Percentiles rank a stretch among this genome's conserved stretches.
phyloP scores from a whole-genome alignment of 2,329 filamentous ascomycete genomes.

The Phyllosticta capitalensis region DNA sequence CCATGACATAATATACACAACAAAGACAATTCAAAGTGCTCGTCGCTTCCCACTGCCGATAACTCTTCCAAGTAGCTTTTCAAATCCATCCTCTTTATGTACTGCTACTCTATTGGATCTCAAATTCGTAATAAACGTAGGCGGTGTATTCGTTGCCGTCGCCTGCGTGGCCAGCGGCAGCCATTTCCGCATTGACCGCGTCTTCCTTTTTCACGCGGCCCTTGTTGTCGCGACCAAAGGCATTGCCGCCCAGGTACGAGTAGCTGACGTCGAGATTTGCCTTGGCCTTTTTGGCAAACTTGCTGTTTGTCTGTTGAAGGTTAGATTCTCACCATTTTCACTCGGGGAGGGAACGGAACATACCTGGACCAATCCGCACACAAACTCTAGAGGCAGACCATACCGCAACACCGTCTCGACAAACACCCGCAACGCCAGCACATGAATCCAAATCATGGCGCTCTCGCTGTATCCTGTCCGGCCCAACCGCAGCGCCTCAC shows the following conservation, averaged over 20 bases:
- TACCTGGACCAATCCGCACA: conserved; percentile 78
- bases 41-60: neutral
- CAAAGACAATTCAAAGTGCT: neutral
- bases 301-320: conserved; percentile 60
- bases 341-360: conserved; percentile 19
- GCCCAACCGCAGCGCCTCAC: conserved; percentile 77
- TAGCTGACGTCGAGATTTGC: conserved; percentile 65
- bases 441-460: conserved; percentile 93
- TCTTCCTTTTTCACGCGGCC: conserved; percentile 89
- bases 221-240: conserved; percentile 85
- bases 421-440: conserved; percentile 83
- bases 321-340: neutral
- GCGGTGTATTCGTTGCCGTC: conserved; percentile 82
- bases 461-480: conserved; percentile 92
- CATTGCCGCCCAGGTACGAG: conserved; percentile 89
- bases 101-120: conserved; percentile 41
- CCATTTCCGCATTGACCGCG: conserved; percentile 70
- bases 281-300: conserved; percentile 65
- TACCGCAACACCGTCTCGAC: conserved; percentile 98
- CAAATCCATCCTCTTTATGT: neutral
- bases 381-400: conserved; percentile 81
- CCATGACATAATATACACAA: neutral
- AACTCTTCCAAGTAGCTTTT: neutral
- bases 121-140: conserved; percentile 95
- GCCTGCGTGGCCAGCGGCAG: conserved; percentile 57